Percentiles rank a stretch among this genome's conserved stretches.
These are phyloP conservation scores for Russula virescens DNA, from an alignment of 768 basidiomycete genomes.

Conservation along the genomic window DNA sequence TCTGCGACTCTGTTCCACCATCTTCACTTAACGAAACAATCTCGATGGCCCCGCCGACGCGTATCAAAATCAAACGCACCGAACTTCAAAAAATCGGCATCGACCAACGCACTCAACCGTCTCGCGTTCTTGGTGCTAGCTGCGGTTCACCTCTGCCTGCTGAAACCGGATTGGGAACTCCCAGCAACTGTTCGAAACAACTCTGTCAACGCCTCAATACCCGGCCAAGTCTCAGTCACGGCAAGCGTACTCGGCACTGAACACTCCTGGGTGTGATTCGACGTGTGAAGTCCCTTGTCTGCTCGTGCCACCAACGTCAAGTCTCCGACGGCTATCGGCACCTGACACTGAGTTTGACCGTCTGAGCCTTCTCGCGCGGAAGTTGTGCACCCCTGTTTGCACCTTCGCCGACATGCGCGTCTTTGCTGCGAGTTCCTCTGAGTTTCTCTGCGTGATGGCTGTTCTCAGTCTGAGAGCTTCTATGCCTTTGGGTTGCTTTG, in stretches of 20 bases:
- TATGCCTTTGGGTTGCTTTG: not conserved
- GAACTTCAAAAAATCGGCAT: not conserved
- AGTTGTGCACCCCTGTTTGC: constrained; percentile 20
- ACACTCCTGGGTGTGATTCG: not conserved
- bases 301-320: not conserved
- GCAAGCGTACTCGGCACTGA: not conserved
- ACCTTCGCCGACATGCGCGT: constrained; percentile 6
- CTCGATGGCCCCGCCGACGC: not conserved
- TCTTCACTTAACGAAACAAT: not conserved
- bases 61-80: no score
- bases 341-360: not conserved
- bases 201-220: not conserved
- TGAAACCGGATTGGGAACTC: not conserved
- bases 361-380: not conserved
- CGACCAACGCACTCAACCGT: no score
- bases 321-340: not conserved
- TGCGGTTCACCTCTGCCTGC: not conserved
- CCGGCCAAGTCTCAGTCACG: not conserved
- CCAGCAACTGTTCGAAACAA: not conserved
- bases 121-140: not conserved
- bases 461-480: not conserved
- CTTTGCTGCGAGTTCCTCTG: no score
- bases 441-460: no score
- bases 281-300: not conserved
- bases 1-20: not conserved